Evolutionary conservation across 2,329 filamentous ascomycete species (phyloP).

Genomic region (Aspergillus sojae): DNA sequence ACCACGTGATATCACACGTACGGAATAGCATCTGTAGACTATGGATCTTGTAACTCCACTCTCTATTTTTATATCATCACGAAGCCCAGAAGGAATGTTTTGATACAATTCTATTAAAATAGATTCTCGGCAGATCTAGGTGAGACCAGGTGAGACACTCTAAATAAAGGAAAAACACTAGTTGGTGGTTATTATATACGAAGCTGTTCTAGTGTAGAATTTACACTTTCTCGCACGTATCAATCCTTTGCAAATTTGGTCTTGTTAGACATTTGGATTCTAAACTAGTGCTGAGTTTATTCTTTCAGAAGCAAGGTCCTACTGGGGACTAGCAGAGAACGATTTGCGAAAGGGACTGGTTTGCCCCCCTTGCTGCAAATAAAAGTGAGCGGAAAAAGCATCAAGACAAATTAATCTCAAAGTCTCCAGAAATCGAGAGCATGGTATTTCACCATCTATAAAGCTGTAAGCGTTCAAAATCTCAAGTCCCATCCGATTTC

Average conservation of each 20-base stretch:
- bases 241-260: not conserved
- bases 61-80: not conserved
- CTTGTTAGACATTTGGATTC: not conserved
- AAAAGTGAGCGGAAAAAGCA: too few species aligned
- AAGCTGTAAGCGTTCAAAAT: too few species aligned
- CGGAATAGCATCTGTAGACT: not conserved
- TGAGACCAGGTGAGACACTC: not conserved
- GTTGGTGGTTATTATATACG: not conserved
- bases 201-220: not conserved
- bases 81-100: not conserved
- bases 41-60: not conserved
- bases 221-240: not conserved
- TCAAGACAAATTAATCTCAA: too few species aligned
- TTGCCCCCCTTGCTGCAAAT: too few species aligned
- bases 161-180: not conserved
- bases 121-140: not conserved
- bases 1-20: not conserved
- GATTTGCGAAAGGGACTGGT: constrained; percentile 49
- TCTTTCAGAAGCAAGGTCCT: not conserved
- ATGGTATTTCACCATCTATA: too few species aligned
- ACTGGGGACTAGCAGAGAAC: constrained; percentile 18
- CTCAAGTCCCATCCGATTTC: too few species aligned
- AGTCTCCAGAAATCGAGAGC: too few species aligned
- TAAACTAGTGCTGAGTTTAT: not conserved
- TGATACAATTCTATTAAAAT: not conserved